These are phyloP conservation scores for sunflower (Helianthus annuus) DNA, from an alignment of 129 eudicot species.

Conservation along the genomic window HanXRQr2.0-SUNRISE NC_035448.2:21052229-21052728, in stretches of 20 bases:
- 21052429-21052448: too few species aligned
- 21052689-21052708: slow-evolving; percentile 71
- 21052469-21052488: too few species aligned
- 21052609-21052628: slow-evolving; percentile 54
- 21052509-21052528: slow-evolving; percentile 16
- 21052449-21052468: too few species aligned
- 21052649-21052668: slow-evolving; percentile 83
- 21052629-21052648: slow-evolving; percentile 73
- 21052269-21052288: not conserved
- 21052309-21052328: not conserved
- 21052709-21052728: slow-evolving; percentile 78
- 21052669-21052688: slow-evolving; percentile 89
- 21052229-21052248: not conserved
- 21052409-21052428: not conserved
- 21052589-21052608: slow-evolving; percentile 59
- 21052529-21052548: slow-evolving; percentile 33
- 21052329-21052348: slow-evolving; percentile 7
- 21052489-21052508: slow-evolving; percentile 37
- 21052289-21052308: not conserved
- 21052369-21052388: slow-evolving; percentile 1
- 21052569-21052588: slow-evolving; percentile 75
- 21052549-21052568: slow-evolving; percentile 50
- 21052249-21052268: too few species aligned
- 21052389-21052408: slow-evolving; percentile 29
- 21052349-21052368: not conserved